Base-by-base conservation (phyloP, 345 rosid species). In the Aethionema arabicum region DNA sequence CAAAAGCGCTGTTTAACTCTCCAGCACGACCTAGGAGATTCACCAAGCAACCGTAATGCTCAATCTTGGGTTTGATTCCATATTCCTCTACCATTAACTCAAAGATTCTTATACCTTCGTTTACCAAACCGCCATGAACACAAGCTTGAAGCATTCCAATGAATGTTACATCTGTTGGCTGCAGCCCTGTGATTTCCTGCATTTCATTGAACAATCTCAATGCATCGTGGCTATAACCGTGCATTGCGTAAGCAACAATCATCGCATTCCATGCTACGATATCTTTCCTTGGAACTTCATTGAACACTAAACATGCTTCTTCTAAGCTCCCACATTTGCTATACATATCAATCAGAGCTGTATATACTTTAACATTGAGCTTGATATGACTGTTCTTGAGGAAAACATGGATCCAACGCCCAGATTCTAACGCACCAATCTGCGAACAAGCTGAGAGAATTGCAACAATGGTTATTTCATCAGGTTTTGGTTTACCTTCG, bases 11-110 rank as follows among this genome's bases (percentile, higher is more conserved):
- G 14, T 82, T 83, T 16, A 87, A 36, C 56, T 50, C 68, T 41
- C 93, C 95, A 0, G 85, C 80, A 7, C 86, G 90, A 15, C 88
- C 83, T 1, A 85, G 83, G 13, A 90, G 77, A 71, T 82, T 83
- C 4, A 83, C 87, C 81, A 85, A 71, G 41, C 90, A 87, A 53
- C 97, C 95, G 10, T 87, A 87, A 67, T 90, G 97, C 65, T 87
- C 95, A 2, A 87, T 79, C 78, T 81, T 87, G 0, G 88, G 93
- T 59, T 75, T 79, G 61, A 87, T 66, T 51, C 80, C 81, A 43
- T 67, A 81, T 32, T 55, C 73, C 7, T 77, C 69, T 61, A 59
- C 65, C 91, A 87, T 90, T 6, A 76, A 72, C 59, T 69, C 70
- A 55, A 87, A 87, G 36, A 80, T 59, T 12, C 66, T 39, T 54